Base-by-base conservation (phyloP, 192 early-diverging fungal species). In the Coemansia erecta region DNA sequence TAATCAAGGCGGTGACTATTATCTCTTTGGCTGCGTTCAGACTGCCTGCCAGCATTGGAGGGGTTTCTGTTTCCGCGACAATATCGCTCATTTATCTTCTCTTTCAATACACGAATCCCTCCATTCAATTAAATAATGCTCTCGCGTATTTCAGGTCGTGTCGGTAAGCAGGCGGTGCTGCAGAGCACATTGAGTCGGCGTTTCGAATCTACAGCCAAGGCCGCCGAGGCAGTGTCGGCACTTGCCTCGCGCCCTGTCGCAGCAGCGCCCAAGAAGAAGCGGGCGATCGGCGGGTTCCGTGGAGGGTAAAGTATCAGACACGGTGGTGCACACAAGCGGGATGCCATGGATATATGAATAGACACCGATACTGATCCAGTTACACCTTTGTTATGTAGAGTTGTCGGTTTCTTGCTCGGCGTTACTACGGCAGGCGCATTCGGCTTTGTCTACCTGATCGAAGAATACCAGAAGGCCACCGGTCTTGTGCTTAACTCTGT, bases 381-480 rank as follows among this genome's bases (percentile, higher is more conserved):
- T 22, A 17, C 5, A 17, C 46, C 33, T 22, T 40, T 48, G 14
- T 55, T 74, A 14, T 49, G 14, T 80, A 85, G 85, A n/a, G 71
- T 89, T 41, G 80, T 92, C 64, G 90, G 90, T 28, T 92, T 94
- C 60, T 71, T 92, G 39, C 60, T 90, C 4, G 92, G 92, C 21
- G 84, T 86, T n/a, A 85, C 89, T 24, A 66, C 81, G 40, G 83
- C 90, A 28, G 88, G 88, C 12, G 83, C 85, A 17, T 77, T 83
- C 23, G 90, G 90, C 24, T 96, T 93, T 69, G 86, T 89, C 49
- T 91, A 90, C 62, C 81, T 96, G 48, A 80, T 96, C 42, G 90
- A 92, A 53, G 90, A 96, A 68, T 94, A 96, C 71, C 85, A 91
- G 47, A 77, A 78, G 41, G 85, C 90, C 2, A 90, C 92, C 17